These are phyloP conservation scores for Encephalitozoon cuniculi DNA, from an alignment of 371 early-diverging fungal species.

Conservation along the genomic window DNA sequence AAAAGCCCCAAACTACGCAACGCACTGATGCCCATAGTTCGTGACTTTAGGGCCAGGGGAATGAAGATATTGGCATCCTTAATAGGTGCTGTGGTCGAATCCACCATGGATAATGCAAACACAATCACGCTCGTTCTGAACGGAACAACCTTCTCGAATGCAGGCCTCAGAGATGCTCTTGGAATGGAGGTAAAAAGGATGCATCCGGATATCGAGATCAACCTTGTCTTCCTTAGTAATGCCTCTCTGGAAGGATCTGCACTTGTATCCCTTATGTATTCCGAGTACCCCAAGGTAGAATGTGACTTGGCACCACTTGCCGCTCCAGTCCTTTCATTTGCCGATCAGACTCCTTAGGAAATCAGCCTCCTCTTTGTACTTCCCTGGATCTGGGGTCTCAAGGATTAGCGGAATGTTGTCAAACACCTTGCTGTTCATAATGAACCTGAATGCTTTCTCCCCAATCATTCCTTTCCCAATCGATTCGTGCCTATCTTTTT, in stretches of 20 bases:
- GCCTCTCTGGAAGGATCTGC: not conserved
- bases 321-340: not conserved
- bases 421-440: slow-evolving; percentile 64
- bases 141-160: not conserved
- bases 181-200: not conserved
- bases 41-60: not conserved
- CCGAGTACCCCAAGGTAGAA: not conserved
- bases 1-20: not conserved
- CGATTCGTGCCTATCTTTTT: slow-evolving; percentile 65
- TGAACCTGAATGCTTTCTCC: slow-evolving; percentile 62
- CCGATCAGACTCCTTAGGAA: slow-evolving; percentile 25
- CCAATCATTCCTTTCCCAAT: slow-evolving; percentile 66
- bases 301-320: not conserved
- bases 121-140: not conserved
- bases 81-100: not conserved
- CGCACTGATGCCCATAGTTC: not conserved
- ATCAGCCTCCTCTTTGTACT: slow-evolving; percentile 54
- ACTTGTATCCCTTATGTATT: not conserved
- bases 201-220: not conserved
- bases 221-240: not conserved
- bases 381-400: slow-evolving; percentile 64
- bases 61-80: not conserved
- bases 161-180: not conserved
- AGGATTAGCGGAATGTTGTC: slow-evolving; percentile 64
- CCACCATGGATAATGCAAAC: not conserved